Percentiles rank a stretch among this genome's conserved stretches.
Conservation (phyloP, 768 basidiomycete species). For the Phaeolepiota aurea region DNA sequence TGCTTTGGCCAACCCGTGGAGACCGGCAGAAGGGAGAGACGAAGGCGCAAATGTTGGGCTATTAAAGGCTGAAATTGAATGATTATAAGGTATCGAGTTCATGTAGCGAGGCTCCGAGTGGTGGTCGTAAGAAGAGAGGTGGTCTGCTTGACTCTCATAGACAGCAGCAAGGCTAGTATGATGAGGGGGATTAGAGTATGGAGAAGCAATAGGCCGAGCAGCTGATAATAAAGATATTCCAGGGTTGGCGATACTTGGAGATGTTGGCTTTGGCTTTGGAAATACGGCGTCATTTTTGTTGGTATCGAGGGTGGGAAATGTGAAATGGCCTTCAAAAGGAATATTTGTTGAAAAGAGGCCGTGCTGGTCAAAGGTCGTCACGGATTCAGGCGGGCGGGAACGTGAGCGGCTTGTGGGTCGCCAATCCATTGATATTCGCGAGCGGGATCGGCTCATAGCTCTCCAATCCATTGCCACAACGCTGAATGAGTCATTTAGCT, state of each 20-base stretch:
- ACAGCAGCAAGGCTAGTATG: slow-evolving; percentile 37
- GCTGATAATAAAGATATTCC: background rate
- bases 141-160: slow-evolving; percentile 34
- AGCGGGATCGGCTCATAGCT: slow-evolving; percentile 83
- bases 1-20: slow-evolving; percentile 46
- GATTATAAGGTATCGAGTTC: slow-evolving; percentile 24
- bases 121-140: slow-evolving; percentile 25
- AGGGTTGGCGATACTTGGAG: background rate
- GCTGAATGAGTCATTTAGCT: slow-evolving; percentile 25
- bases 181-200: slow-evolving; percentile 24
- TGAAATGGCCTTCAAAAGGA: slow-evolving; percentile 32
- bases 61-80: slow-evolving; percentile 29
- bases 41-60: slow-evolving; percentile 54
- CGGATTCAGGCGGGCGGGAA: slow-evolving; percentile 60
- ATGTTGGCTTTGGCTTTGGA: background rate
- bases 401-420: slow-evolving; percentile 69
- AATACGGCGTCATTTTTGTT: background rate
- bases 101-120: slow-evolving; percentile 16
- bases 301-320: slow-evolving; percentile 29
- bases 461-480: slow-evolving; percentile 87
- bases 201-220: slow-evolving; percentile 36
- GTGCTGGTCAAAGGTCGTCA: slow-evolving; percentile 40
- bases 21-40: slow-evolving; percentile 65
- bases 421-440: slow-evolving; percentile 91
- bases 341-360: slow-evolving; percentile 15